A percentile compares a stretch with the other conserved stretches of the same genome.
Conservation (phyloP, 208 protist species). For the Leishmania turanica region DNA sequence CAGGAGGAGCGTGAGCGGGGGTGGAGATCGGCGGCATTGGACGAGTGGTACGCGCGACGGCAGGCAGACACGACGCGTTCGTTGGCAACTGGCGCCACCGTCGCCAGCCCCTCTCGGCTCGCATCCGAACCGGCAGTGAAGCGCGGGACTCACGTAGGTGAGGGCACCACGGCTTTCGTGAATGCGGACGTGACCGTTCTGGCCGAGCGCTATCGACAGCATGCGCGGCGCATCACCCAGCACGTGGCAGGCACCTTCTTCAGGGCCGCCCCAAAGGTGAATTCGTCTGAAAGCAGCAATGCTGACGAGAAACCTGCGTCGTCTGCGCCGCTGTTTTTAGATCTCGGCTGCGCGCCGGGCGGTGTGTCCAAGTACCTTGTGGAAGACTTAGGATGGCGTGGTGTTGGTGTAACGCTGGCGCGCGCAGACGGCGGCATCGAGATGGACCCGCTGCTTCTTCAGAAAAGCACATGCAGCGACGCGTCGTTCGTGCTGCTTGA, state of each 20-base stretch:
- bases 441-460: slow-evolving; percentile 36
- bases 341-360: slow-evolving; percentile 74
- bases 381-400: slow-evolving; percentile 59
- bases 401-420: slow-evolving; percentile 70
- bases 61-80: not conserved
- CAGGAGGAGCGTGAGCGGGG: slow-evolving; percentile 56
- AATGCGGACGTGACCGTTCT: slow-evolving; percentile 44
- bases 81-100: not conserved
- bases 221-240: slow-evolving; percentile 41
- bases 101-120: not conserved
- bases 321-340: slow-evolving; percentile 51
- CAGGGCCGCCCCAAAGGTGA: not conserved
- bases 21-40: slow-evolving; percentile 61
- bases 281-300: not conserved
- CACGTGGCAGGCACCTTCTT: slow-evolving; percentile 33
- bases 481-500: slow-evolving; percentile 34
- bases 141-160: not conserved
- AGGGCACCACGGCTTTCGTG: slow-evolving; percentile 45
- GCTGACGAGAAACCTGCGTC: not conserved
- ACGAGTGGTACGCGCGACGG: slow-evolving; percentile 62
- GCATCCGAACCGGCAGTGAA: not conserved
- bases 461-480: not conserved
- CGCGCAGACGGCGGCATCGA: slow-evolving; percentile 55
- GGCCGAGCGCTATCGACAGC: slow-evolving; percentile 60
- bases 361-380: slow-evolving; percentile 74